phyloP scores from a whole-genome alignment of 2,329 filamentous ascomycete species.

The Paraphaeosphaeria minitans region DNA sequence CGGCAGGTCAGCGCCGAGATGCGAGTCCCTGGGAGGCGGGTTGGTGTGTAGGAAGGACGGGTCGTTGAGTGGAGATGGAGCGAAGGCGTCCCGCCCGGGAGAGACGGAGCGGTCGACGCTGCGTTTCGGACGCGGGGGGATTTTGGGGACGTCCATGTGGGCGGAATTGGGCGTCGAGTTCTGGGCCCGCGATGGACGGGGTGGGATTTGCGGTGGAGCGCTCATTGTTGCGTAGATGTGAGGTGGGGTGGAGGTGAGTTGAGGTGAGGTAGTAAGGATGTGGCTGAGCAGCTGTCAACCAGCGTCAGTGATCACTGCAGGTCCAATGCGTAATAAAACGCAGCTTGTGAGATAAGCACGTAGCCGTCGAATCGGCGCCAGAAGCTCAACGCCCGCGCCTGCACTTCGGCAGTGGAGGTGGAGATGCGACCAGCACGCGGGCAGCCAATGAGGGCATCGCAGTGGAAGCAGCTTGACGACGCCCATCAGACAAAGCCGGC shows the following conservation, averaged over 20 bases:
- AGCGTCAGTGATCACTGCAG: slow-evolving; percentile 29
- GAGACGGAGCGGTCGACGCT: slow-evolving; percentile 75
- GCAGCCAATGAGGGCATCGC: slow-evolving; percentile 27
- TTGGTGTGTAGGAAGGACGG: slow-evolving; percentile 57
- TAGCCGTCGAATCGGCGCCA: slow-evolving; percentile 18
- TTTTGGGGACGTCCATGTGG: slow-evolving; percentile 65
- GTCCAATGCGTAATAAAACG: slow-evolving; percentile 27
- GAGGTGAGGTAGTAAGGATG: slow-evolving; percentile 14
- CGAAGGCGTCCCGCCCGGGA: slow-evolving; percentile 77
- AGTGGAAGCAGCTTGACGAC: slow-evolving; percentile 25
- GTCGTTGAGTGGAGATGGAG: slow-evolving; percentile 85
- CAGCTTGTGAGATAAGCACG: slow-evolving; percentile 31
- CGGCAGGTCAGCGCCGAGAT: slow-evolving; percentile 49
- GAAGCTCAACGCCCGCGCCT: slow-evolving; percentile 25
- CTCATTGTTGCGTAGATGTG: slow-evolving; percentile 49
- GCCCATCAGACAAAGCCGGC: slow-evolving; percentile 21
- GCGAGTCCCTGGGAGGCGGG: slow-evolving; percentile 38
- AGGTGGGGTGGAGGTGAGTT: slow-evolving; percentile 15
- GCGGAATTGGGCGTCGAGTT: slow-evolving; percentile 49
- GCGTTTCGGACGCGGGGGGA: slow-evolving; percentile 78
- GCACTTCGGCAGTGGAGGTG: slow-evolving; percentile 23
- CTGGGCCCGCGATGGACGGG: slow-evolving; percentile 63
- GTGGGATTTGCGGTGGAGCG: slow-evolving; percentile 61
- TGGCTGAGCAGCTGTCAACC: slow-evolving; percentile 17
- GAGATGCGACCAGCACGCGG: slow-evolving; percentile 19